Conservation (phyloP, 2,329 filamentous ascomycete genomes). For the Fusarium udum region DNA sequence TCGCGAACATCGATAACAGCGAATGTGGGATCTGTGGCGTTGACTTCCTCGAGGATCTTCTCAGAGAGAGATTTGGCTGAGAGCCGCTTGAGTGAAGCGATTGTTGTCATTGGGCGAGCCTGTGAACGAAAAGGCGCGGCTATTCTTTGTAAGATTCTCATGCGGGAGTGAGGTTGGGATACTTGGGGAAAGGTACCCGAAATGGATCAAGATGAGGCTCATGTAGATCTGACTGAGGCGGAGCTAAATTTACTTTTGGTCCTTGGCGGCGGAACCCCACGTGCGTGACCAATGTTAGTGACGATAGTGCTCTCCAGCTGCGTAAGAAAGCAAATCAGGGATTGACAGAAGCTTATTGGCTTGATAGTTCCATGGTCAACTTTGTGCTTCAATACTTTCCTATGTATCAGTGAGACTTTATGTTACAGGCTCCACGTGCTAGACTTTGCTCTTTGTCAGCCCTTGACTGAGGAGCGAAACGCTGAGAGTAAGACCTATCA, state of each 20-base stretch:
- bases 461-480: too few species aligned
- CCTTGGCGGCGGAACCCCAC: background rate
- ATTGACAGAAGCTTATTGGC: too few species aligned
- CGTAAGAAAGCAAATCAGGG: too few species aligned
- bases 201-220: constrained; percentile 8
- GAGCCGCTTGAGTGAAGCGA: constrained; percentile 73
- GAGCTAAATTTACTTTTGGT: constrained; percentile 12
- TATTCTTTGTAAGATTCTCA: constrained; percentile 17
- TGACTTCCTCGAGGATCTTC: constrained; percentile 64
- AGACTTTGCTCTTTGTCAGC: background rate
- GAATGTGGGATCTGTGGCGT: constrained; percentile 57
- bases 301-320: too few species aligned
- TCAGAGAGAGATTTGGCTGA: constrained; percentile 73
- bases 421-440: too few species aligned
- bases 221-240: background rate
- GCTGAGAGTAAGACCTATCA: background rate
- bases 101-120: constrained; percentile 58
- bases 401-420: too few species aligned
- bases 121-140: constrained; percentile 8
- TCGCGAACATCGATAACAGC: constrained; percentile 92
- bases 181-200: background rate
- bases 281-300: background rate
- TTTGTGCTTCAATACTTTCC: too few species aligned
- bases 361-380: too few species aligned
- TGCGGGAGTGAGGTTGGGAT: constrained; percentile 8